Conservation (phyloP, 140 eudicot species). For the Anethum foeniculum region DNA sequence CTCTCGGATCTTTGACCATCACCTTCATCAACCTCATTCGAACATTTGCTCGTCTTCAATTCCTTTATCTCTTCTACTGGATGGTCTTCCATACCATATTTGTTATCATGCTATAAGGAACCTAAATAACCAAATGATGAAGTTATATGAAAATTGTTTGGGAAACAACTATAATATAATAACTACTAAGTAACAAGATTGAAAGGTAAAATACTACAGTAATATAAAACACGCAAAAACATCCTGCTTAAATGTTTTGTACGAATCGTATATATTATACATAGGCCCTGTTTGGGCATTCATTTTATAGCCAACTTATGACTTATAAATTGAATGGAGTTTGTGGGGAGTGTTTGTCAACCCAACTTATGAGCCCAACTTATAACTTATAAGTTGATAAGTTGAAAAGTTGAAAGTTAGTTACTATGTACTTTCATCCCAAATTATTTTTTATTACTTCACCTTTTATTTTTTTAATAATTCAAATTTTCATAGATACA, state of each 20-base stretch:
- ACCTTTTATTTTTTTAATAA: too few relatives aligned
- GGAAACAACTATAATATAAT: neutral
- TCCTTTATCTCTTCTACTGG: conserved; percentile 60
- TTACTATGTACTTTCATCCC: too few relatives aligned
- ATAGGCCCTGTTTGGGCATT: too few relatives aligned
- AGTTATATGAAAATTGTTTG: neutral
- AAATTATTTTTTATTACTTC: too few relatives aligned
- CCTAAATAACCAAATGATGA: conserved; percentile 23
- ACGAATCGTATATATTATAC: neutral
- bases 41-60: conserved; percentile 90
- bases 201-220: neutral
- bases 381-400: too few relatives aligned
- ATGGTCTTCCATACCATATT: conserved; percentile 26
- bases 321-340: too few relatives aligned
- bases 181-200: neutral
- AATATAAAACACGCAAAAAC: neutral
- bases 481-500: too few relatives aligned
- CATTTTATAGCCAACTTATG: too few relatives aligned
- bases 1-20: conserved; percentile 31
- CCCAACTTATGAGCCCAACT: too few relatives aligned
- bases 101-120: conserved; percentile 26
- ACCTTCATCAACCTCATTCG: conserved; percentile 69
- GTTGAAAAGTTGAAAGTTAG: too few relatives aligned
- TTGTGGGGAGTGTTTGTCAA: too few relatives aligned
- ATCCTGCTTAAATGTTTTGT: neutral